Evolutionary conservation across 306 rosid genomes (phyloP), one percentile per base, ranked within the genome.

Genomic region (Quercus alba): DNA sequence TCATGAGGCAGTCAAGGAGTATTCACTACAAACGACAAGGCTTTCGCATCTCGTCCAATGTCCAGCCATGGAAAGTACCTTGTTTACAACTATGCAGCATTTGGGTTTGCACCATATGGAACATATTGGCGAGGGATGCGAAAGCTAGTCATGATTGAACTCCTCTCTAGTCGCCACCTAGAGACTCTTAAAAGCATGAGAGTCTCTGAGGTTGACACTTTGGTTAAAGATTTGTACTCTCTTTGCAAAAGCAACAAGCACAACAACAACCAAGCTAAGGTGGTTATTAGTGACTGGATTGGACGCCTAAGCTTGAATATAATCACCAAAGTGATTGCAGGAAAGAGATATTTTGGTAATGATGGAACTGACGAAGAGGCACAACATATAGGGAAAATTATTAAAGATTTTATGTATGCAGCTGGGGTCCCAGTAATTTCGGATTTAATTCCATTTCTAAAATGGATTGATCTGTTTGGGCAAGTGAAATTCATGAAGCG

Each of bases 1-100:
- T 86, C 74, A 80, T 33, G 91, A 89, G 26, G 89, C 87, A 6
- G 83, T 81, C 9, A 87, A 86, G 77, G 91, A 91, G 30, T 91
- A 93, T 25, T 91, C 89, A 82, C 89, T 61, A 74, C 85, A 21
- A 84, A 89, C 56, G 96, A 91, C 73, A 74, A 26, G 31, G 38
- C 33, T 66, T 67, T 91, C 30, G 90, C 89, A 8, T 17, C 88
- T 2, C 77, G 90, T 1, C 88, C 95, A 11, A 74, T 6, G 14
- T 85, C 86, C 2, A 74, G 86, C 28, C 92, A 88, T 20, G 93
- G 85, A 0, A 38, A 75, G 25, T 31, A 82, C 86, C 84, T 91
- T 19, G 87, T 87, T 23, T 87, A 89, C 70, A 69, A 91, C 76
- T 81, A 4, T 20, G 91, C 91, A 18, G 84, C 83, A 0, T 89